Evolutionary conservation across 192 early-diverging fungal genomes (phyloP), one percentile per base, ranked within the genome.

Genomic region (Jimgerdemannia flammicorona): DNA sequence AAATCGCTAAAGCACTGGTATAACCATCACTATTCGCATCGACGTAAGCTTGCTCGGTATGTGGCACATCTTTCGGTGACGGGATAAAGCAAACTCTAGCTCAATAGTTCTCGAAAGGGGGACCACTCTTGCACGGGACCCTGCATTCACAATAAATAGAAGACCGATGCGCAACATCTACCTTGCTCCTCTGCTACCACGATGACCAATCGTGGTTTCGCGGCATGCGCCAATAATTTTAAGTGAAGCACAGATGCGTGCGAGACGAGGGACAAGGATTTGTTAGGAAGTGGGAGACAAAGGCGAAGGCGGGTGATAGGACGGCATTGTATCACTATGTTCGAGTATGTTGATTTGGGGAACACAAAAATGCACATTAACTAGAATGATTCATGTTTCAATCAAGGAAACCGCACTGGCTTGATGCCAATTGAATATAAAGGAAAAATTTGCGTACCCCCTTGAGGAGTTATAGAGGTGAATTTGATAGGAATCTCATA

Each of bases 401-500:
- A 29, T 29, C 29, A 29, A 29, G 29, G 29, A 29, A 29, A 29
- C 29, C 29, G 29, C 29, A 29, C 29, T 29, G 29, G 29, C 29
- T 29, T 29, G 14, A 59, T 14, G 49, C 14, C 49, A 59, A 59
- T 59, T 8, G 41, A 73, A n/a, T 18, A 9, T 10, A 73, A 66
- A 6, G 42, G 4, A 2, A 41, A 72, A 4, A 4, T 20, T 10
- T 41, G 42, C 44, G 44, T 75, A 72, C 73, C 68, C 42, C 73
- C 80, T 70, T 77, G 41, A n/a, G 43, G n/a, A 4, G 70, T 39
- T 71, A 75, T 79, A 20, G 41, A 11, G 44, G 77, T 74, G 66
- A 82, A 82, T 1, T 72, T 71, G 3, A 82, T n/a, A 20, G 49
- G 43, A 8, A 82, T 66, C 29, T 70, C 75, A 41, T 76, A 73